Percentiles rank a stretch among this genome's conserved stretches.
Conservation (phyloP, 441 rosid genomes). For the Melastoma candidum region DNA sequence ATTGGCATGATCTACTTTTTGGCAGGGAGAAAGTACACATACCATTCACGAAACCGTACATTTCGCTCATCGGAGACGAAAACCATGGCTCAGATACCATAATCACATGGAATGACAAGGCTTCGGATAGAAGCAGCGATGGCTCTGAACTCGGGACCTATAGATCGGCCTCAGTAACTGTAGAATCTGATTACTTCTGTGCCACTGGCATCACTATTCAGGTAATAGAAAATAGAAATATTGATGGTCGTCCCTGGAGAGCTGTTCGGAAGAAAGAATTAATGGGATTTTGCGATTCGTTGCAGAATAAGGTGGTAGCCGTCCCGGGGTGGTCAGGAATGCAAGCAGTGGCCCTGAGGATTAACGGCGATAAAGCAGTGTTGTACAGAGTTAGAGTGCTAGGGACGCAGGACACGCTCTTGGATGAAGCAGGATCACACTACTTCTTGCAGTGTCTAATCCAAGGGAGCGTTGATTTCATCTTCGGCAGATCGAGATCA, state of each 20-base stretch:
- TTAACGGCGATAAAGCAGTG: constrained; percentile 69
- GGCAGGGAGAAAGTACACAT: constrained; percentile 77
- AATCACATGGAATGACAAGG: constrained; percentile 65
- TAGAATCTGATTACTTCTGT: constrained; percentile 70
- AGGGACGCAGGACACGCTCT: constrained; percentile 89
- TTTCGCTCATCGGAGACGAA: constrained; percentile 68
- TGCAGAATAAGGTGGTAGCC: constrained; percentile 75
- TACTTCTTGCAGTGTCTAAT: constrained; percentile 60
- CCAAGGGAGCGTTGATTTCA: constrained; percentile 77
- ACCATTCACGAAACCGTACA: constrained; percentile 58
- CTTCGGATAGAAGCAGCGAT: constrained; percentile 46
- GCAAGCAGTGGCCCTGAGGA: constrained; percentile 84
- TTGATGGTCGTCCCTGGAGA: too few species aligned
- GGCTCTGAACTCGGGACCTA: constrained; percentile 64
- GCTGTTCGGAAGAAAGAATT: too few species aligned
- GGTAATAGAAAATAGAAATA: constrained; percentile 22
- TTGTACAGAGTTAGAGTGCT: constrained; percentile 56
- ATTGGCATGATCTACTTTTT: too few species aligned
- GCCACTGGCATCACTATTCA: constrained; percentile 77
- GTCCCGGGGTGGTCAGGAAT: constrained; percentile 53
- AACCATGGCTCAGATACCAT: constrained; percentile 28
- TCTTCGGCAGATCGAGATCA: constrained; percentile 68
- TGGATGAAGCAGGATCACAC: constrained; percentile 78
- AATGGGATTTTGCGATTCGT: not conserved
- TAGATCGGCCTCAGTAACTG: constrained; percentile 59